Evolutionary conservation across 805 yeast genomes (phyloP), one percentile per base, ranked within the genome.

Genomic region (Zygoascus bituminiphila): DNA sequence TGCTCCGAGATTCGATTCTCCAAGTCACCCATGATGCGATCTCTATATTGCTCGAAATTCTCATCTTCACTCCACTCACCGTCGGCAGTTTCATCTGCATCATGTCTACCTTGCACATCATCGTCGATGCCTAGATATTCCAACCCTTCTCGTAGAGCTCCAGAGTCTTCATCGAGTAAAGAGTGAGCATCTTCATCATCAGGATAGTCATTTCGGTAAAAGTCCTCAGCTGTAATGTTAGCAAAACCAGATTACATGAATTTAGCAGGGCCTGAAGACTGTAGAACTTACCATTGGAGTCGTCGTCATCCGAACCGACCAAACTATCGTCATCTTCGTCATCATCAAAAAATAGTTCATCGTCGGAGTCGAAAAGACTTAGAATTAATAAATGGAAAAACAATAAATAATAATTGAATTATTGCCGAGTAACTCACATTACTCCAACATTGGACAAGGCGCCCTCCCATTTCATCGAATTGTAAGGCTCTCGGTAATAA

Each of bases 141-240:
- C 26, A 31, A 19, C 9, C 44, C 46, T 15, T 40, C 47, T 42
- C 44, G 14, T 12, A 46, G 36, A 22, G 38, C 50, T 9, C 22
- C 12, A 7, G 20, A 65, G 14, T 65, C 67, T 46, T 57, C 70
- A 3, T 60, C 72, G 15, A 63, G 69, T 21, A 64, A 66, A 9
- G 69, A 69, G 40, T 65, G 62, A 3, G 67, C 53, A 20, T 68
- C 80, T 8, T 79, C 88, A 60, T 89, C 96, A 42, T 88, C 95
- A 0, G 98, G 98, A 60, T 91, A 91, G 60, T 91, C 98, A 64
- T 93, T 91, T 57, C 80, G 79, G 62, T 91, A 91, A 60, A 81
- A 89, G 48, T 85, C 88, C 67, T 91, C 98, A 19, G 96, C 96
- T 57, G 39, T 5, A 37, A 9, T 19, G 42, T 21, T 39, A 39